Percentiles rank a stretch among this genome's conserved stretches.
Evolutionary conservation across 257 asterid genomes (phyloP).

Genomic region (Galeopsis tetrahit): DNA sequence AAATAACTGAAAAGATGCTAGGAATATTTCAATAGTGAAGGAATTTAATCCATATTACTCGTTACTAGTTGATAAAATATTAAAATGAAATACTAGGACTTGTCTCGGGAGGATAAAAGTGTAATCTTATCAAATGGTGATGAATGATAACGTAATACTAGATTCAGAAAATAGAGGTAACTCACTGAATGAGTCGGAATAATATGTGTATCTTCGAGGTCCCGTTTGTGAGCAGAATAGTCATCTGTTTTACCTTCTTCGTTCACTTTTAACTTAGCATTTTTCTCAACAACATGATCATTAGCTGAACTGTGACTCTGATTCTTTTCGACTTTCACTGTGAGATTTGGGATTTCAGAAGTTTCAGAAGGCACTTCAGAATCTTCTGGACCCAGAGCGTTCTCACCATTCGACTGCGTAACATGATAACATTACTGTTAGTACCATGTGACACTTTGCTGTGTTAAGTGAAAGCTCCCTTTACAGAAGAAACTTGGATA

Average conservation of each 20-base stretch:
- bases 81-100: neutral
- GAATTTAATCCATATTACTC: neutral
- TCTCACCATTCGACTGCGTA: constrained; percentile 61
- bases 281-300: constrained; percentile 29
- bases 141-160: constrained; percentile 11
- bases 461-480: constrained; percentile 5
- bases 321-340: constrained; percentile 35
- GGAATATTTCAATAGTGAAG: constrained; percentile 23
- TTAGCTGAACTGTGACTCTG: constrained; percentile 31
- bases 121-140: neutral
- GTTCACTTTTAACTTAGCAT: constrained; percentile 31
- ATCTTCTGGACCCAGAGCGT: constrained; percentile 46
- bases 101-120: constrained; percentile 8
- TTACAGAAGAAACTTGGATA: neutral
- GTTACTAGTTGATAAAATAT: neutral
- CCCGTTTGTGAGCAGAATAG: constrained; percentile 15
- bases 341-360: constrained; percentile 41
- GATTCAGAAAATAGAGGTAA: constrained; percentile 13
- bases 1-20: neutral
- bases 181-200: constrained; percentile 36
- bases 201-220: constrained; percentile 30
- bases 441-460: neutral
- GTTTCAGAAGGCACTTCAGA: constrained; percentile 55
- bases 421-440: constrained; percentile 22
- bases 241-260: constrained; percentile 31